Evolutionary conservation across 495 filamentous ascomycete species (phyloP).

Genomic region (Aspergillus saccharolyticus): DNA sequence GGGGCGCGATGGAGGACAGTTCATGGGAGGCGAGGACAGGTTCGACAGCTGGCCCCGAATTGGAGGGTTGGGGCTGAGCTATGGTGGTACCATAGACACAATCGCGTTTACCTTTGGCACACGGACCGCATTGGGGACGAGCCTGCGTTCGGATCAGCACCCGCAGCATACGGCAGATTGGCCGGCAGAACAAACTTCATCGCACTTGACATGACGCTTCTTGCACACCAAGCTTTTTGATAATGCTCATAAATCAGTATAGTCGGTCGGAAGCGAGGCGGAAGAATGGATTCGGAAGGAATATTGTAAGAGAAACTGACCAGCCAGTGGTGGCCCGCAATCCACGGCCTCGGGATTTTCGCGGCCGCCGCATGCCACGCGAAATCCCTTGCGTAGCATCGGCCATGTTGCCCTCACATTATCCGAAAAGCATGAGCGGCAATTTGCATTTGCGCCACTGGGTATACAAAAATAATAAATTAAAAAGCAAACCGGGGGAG

Average conservation of each 20-base stretch:
- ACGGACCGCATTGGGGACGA: slow-evolving; percentile 29
- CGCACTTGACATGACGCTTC: slow-evolving; percentile 31
- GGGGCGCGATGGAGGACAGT: neutral
- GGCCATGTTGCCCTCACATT: slow-evolving; percentile 6
- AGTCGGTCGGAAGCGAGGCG: neutral
- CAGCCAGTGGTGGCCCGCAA: slow-evolving; percentile 29
- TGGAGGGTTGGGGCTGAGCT: neutral
- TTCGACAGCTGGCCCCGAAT: neutral
- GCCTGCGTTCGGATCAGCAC: slow-evolving; percentile 10
- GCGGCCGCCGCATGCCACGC: slow-evolving; percentile 21
- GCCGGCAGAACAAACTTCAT: slow-evolving; percentile 17
- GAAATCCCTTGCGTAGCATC: slow-evolving; percentile 8
- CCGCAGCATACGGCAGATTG: neutral
- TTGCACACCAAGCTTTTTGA: slow-evolving; percentile 27
- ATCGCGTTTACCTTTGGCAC: slow-evolving; percentile 26
- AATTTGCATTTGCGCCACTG: neutral
- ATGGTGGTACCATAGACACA: slow-evolving; percentile 19
- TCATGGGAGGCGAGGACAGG: neutral
- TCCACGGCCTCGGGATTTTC: slow-evolving; percentile 31
- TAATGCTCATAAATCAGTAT: too few species aligned
- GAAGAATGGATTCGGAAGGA: neutral
- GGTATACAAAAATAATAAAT: neutral
- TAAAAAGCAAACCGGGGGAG: neutral
- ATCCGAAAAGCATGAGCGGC: neutral
- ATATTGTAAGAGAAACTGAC: slow-evolving; percentile 17